phyloP scores from a whole-genome alignment of 768 basidiomycete species.

The Rhodosporidiobolus odoratus region DNA sequence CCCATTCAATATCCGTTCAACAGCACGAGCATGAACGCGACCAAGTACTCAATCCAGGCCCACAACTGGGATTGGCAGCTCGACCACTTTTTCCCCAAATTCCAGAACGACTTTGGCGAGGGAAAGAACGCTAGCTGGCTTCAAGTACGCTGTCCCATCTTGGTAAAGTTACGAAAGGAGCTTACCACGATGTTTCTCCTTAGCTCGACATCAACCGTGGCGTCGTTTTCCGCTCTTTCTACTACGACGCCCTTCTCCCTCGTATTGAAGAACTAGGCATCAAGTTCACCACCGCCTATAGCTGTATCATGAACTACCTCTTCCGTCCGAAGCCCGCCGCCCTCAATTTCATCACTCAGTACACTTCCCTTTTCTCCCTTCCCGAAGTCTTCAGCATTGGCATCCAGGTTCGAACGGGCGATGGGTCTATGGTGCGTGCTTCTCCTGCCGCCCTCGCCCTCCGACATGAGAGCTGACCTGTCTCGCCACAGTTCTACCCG shows the following conservation, averaged over 20 bases:
- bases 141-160: not conserved
- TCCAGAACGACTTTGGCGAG: not conserved
- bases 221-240: slow-evolving; percentile 23
- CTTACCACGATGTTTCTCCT: not conserved
- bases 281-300: slow-evolving; percentile 5
- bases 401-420: slow-evolving; percentile 25
- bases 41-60: not conserved
- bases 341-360: slow-evolving; percentile 23
- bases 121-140: not conserved
- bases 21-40: not conserved
- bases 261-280: slow-evolving; percentile 12
- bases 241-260: not conserved
- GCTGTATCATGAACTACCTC: slow-evolving; percentile 28
- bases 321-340: slow-evolving; percentile 21
- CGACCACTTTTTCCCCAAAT: slow-evolving; percentile 6
- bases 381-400: slow-evolving; percentile 21
- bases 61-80: slow-evolving; percentile 1
- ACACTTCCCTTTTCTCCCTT: slow-evolving; percentile 19
- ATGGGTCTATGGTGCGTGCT: slow-evolving; percentile 9
- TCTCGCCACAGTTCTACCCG: not conserved
- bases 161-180: not conserved
- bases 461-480: not conserved
- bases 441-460: not conserved
- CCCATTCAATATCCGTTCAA: not conserved
- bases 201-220: slow-evolving; percentile 29